Conservation (phyloP, 441 rosid species). For the Aquilaria agallochum region DNA sequence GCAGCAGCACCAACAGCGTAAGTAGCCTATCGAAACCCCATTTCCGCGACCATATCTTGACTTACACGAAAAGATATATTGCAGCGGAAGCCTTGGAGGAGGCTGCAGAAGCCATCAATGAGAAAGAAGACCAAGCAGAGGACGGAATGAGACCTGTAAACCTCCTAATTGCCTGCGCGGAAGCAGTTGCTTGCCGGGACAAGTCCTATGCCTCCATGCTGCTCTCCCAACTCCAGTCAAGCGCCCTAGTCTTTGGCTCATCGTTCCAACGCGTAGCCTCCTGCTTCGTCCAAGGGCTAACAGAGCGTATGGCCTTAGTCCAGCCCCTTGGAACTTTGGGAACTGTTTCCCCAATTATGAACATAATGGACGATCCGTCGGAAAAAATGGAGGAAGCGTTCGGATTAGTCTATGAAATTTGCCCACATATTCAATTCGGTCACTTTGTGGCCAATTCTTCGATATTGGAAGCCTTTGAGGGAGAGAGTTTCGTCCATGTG, state of each 20-base stretch:
- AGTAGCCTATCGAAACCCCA: constrained; percentile 23
- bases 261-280: constrained; percentile 66
- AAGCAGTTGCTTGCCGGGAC: constrained; percentile 71
- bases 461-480: constrained; percentile 82
- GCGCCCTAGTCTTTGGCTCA: constrained; percentile 53
- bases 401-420: constrained; percentile 47
- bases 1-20: constrained; percentile 28
- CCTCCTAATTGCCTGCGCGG: constrained; percentile 57
- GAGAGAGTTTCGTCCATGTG: constrained; percentile 61
- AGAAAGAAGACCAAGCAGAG: constrained; percentile 27
- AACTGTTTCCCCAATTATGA: constrained; percentile 22
- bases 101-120: constrained; percentile 29
- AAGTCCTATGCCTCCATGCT: constrained; percentile 42
- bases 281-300: constrained; percentile 61
- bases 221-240: constrained; percentile 43
- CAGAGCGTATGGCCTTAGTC: constrained; percentile 41
- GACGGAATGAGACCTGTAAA: constrained; percentile 53
- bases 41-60: constrained; percentile 47
- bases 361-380: constrained; percentile 31
- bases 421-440: constrained; percentile 56
- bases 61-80: constrained; percentile 31
- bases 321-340: constrained; percentile 46
- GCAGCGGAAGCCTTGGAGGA: constrained; percentile 47
- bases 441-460: constrained; percentile 53
- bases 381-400: constrained; percentile 55